Base-by-base conservation (phyloP, 1,284 basidiomycete genomes). In the Leucoagaricus sp. region DNA sequence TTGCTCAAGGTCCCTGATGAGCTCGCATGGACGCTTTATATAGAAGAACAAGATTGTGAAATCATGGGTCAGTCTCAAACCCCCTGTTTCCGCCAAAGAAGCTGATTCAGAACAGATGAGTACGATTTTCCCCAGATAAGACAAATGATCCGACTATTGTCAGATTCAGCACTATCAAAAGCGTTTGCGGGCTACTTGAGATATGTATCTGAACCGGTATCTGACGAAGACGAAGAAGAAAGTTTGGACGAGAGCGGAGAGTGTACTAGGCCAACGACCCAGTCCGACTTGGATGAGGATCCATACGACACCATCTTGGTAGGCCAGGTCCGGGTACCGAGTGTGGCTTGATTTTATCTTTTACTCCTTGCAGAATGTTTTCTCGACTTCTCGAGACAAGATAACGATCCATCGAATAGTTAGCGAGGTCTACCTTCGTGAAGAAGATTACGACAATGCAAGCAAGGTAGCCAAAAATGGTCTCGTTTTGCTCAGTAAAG, bases 41-140 rank as follows among this genome's bases (percentile, higher is more conserved):
- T 98, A 40, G 93, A 98, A 65, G 84, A 87, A 63, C 83, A 78
- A 48, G 88, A 98, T 66, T 79, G 78, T 44, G 81, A 81, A n/a
- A 78, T 78, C 7, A 77, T 93, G 10, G 82, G 90, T 93, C 66
- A 64, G 83, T 69, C 6, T 19, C n/a, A n/a, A n/a, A n/a, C n/a
- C n/a, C n/a, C n/a, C 17, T 26, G 5, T 17, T 34, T 31, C 13
- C 15, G 41, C 36, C 10, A 21, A 28, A 26, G 15, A 46, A 49
- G 54, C 53, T 17, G 36, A n/a, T 42, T 42, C 23, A 49, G 26
- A 55, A 10, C 21, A 57, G 53, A 44, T 67, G 84, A 78, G 31
- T 91, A 94, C 66, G 86, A 87, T 57, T 73, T 82, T 23, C 69
- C 76, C 4, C 65, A 84, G 42, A 70, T 98, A 12, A 81, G 81